These are phyloP conservation scores for Aspergillus sclerotioniger DNA, from an alignment of 495 filamentous ascomycete genomes.

Conservation along the genomic window DNA sequence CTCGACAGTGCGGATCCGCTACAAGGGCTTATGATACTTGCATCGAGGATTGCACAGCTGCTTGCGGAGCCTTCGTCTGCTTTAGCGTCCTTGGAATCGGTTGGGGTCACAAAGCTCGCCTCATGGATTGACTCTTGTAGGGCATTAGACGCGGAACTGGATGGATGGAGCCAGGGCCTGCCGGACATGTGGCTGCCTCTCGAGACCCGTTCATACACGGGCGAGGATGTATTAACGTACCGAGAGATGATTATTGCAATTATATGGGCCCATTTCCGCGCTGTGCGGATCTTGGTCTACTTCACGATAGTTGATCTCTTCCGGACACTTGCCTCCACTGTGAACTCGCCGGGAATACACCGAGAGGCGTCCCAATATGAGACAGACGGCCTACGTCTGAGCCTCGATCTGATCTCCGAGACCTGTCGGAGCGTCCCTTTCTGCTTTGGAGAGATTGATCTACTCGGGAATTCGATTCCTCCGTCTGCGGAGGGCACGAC, in stretches of 20 bases:
- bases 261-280: constrained; percentile 44
- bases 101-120: constrained; percentile 19
- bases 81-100: constrained; percentile 16
- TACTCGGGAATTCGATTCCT: constrained; percentile 28
- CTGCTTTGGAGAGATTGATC: constrained; percentile 38
- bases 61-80: constrained; percentile 24
- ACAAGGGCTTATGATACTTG: constrained; percentile 35
- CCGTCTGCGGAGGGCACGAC: constrained; percentile 9
- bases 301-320: constrained; percentile 31
- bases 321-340: constrained; percentile 16
- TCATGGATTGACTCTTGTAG: constrained; percentile 27
- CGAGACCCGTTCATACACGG: constrained; percentile 32
- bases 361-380: constrained; percentile 7
- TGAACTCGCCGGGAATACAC: constrained; percentile 2
- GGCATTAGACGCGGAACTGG: constrained; percentile 32
- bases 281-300: constrained; percentile 38
- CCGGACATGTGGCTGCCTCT: constrained; percentile 41
- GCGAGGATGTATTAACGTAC: constrained; percentile 39
- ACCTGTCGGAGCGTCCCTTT: constrained; percentile 44
- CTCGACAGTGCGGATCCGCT: constrained; percentile 34
- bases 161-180: constrained; percentile 34
- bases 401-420: constrained; percentile 41
- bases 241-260: constrained; percentile 27
- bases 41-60: constrained; percentile 34
- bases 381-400: constrained; percentile 13